These are phyloP conservation scores for Psilocybe cyanescens DNA, from an alignment of 768 basidiomycete species.

Conservation along the genomic window DNA sequence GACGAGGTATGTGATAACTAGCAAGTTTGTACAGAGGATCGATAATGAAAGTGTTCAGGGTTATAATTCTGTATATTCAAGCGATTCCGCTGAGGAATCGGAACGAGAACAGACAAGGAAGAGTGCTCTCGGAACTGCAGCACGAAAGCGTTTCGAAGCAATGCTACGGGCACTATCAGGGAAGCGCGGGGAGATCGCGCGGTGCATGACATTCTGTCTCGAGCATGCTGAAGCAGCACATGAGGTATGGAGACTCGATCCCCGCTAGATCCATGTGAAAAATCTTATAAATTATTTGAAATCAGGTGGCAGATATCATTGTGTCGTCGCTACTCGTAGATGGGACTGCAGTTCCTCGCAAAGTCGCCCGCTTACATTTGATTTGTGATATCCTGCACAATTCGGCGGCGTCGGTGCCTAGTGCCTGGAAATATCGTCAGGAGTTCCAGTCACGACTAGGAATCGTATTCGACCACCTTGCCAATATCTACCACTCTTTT, in stretches of 20 bases:
- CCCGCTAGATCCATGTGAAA: neutral
- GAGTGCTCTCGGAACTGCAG: constrained; percentile 76
- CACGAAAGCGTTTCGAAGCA: constrained; percentile 84
- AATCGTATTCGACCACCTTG: constrained; percentile 95
- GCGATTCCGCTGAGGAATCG: constrained; percentile 93
- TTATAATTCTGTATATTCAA: constrained; percentile 87
- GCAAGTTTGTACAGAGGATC: neutral
- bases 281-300: neutral
- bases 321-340: constrained; percentile 87
- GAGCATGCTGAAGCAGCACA: constrained; percentile 96
- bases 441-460: constrained; percentile 91
- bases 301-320: constrained; percentile 87
- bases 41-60: constrained; percentile 50
- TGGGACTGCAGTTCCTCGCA: constrained; percentile 95
- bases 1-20: constrained; percentile 60
- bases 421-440: constrained; percentile 97
- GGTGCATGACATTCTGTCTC: constrained; percentile 96
- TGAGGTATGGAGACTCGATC: constrained; percentile 58
- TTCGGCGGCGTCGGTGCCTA: constrained; percentile 90
- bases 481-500: constrained; percentile 93
- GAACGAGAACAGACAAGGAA: constrained; percentile 85
- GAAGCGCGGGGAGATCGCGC: constrained; percentile 86
- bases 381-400: constrained; percentile 99
- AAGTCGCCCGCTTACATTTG: constrained; percentile 92
- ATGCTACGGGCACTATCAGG: constrained; percentile 90